Evolutionary conservation across 1,139 yeast species (phyloP).

Genomic region (Taphrina flavorubra): DNA sequence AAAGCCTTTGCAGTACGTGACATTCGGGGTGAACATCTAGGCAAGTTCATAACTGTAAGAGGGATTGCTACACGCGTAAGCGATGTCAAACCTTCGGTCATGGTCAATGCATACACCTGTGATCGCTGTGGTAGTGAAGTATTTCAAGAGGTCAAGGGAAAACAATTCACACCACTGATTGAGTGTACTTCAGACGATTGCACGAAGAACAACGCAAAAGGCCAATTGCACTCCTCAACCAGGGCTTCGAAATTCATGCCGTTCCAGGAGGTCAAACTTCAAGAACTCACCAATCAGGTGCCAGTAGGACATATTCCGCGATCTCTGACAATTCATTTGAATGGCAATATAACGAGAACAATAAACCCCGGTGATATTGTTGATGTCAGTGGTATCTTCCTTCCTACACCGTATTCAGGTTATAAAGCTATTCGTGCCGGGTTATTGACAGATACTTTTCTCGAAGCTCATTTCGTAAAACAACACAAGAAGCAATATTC

Average conservation of each 20-base stretch:
- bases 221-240: slow-evolving; percentile 89
- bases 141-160: slow-evolving; percentile 89
- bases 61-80: slow-evolving; percentile 96
- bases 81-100: slow-evolving; percentile 91
- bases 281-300: slow-evolving; percentile 93
- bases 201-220: slow-evolving; percentile 76
- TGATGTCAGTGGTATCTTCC: slow-evolving; percentile 86
- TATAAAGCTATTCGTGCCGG: slow-evolving; percentile 92
- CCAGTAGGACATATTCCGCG: slow-evolving; percentile 99
- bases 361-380: slow-evolving; percentile 95
- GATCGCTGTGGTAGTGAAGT: slow-evolving; percentile 97
- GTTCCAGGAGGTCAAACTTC: slow-evolving; percentile 93
- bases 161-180: slow-evolving; percentile 79
- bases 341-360: slow-evolving; percentile 85
- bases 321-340: slow-evolving; percentile 78
- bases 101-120: slow-evolving; percentile 94
- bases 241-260: slow-evolving; percentile 94
- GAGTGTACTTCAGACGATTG: slow-evolving; percentile 89
- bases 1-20: slow-evolving; percentile 86
- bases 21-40: slow-evolving; percentile 80
- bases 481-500: slow-evolving; percentile 93
- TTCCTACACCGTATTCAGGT: slow-evolving; percentile 96
- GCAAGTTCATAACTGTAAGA: slow-evolving; percentile 84
- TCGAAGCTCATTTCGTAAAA: slow-evolving; percentile 82
- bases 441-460: slow-evolving; percentile 86